Base-by-base conservation (phyloP, 2,329 filamentous ascomycete genomes). In the Pseudopithomyces chartarum region DNA sequence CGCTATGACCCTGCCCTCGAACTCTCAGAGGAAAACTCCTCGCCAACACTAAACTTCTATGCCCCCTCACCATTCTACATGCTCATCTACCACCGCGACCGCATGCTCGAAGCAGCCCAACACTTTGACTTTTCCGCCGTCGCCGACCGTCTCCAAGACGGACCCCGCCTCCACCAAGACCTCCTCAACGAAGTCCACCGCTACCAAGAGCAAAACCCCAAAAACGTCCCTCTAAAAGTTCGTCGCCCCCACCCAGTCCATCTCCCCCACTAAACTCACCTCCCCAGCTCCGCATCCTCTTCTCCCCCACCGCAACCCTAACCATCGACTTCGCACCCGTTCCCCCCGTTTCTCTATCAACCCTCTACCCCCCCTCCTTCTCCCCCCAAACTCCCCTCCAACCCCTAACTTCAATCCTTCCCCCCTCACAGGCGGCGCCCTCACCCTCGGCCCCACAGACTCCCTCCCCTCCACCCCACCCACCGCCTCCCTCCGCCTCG, bases 41-140 rank as follows among this genome's bases (percentile, higher is more conserved):
- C 81, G 42, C 65, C 64, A 36, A 64, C 58, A 51, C 68, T 73
- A 78, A 87, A 87, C 66, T 80, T 78, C 64, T 61, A 68, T 23
- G 76, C 79, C 23, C 69, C 78, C 6, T 90, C 86, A 8, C 84
- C 88, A 0, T 87, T 91, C 64, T 96, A 96, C 74, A 91, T 96
- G 82, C 83, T 95, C 15, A 81, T 87, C 56, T 88, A 88, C 64
- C 92, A 97, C 73, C 85, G 87, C 44, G 89, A 93, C 71, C 88
- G 92, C 52, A 84, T 97, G 71, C 80, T 92, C n/a, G 83, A 80
- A 66, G 80, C 83, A 42, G 80, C 82, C 22, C 69, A 78, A 59
- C 76, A 82, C 62, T 82, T 84, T 63, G 70, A 78, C 42, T 84
- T 82, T 78, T 54, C 71, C 15, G 64, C 67, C 17, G 75, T 75